Base-by-base conservation (phyloP, 2,329 filamentous ascomycete species). In the Teratosphaeria epicoccoides region DNA sequence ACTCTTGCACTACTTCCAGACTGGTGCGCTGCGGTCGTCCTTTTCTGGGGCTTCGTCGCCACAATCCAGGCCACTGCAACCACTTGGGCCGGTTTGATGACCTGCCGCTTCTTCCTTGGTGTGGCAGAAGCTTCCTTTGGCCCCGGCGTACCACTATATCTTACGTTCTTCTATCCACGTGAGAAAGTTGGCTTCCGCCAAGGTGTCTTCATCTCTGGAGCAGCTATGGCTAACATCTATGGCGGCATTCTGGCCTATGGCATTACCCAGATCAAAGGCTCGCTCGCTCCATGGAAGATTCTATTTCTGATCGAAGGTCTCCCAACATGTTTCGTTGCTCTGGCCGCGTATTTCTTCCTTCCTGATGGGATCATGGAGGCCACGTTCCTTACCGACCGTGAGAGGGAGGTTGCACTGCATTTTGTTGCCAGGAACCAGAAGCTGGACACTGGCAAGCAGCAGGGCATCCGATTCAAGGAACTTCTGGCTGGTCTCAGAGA, bases 211-310 rank as follows among this genome's bases (percentile, higher is more conserved):
- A 55, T 73, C 23, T 63, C 63, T 10, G 70, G 70, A 3, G 81
- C 82, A 0, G 82, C 83, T 1, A 76, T 95, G 51, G 88, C 88
- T 1, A 93, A 87, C 43, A 84, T 83, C 1, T 90, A 94, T 64
- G 87, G 88, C 0, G 83, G 83, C 2, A 82, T 80, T 3, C 63
- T 76, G 7, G 82, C 81, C 1, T 24, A 46, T 46, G 80, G 76
- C 4, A 84, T 87, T 62, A 81, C 81, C 7, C 77, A 78, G 24
- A 79, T 81, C 11, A 72, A 77, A 59, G 71, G 73, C 2, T 64
- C 71, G 14, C 66, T 87, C 43, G 75, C 78, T 2, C 79, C 75
- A 52, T 88, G 85, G 85, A 76, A 50, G 46, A 69, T 78, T 2
- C 58, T 79, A 3, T 80, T 80, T 54, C 68, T 85, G 5, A 77